Evolutionary conservation across 306 rosid species (phyloP), one percentile per base, ranked within the genome.

Genomic region (Prosopis cineraria): DNA sequence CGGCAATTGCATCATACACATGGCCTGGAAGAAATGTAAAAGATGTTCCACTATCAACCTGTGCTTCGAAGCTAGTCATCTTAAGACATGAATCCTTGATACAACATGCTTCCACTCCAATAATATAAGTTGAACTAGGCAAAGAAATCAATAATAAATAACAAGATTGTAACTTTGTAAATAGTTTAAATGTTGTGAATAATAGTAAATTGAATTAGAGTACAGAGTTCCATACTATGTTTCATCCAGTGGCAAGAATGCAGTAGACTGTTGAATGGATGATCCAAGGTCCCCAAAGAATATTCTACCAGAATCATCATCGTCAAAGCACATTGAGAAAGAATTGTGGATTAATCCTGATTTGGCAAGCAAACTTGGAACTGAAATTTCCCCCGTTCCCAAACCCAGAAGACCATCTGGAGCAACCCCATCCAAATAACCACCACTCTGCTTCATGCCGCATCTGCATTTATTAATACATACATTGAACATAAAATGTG

Each of bases 401-500:
- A 95, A 83, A 75, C 98, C 98, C 79, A 95, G 29, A 75, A 95
- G 84, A 77, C 98, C 98, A 88, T 95, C 97, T 4, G 98, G 98
- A 68, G 98, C 98, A 45, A 89, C 82, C 45, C 98, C 97, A 75
- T 93, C 91, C 85, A 95, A 86, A 79, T 90, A 94, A 76, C 90
- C 89, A 68, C 98, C 98, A 83, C 97, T 92, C 84, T 95, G 98
- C 81, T 87, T 91, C 98, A 89, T 95, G 76, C 98, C 98, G 81
- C 98, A 95, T 58, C 98, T 95, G 88, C 45, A 81, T 79, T 63
- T 27, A 68, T 65, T 64, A 74, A 85, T 68, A 36, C 37, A n/a
- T 39, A 85, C 22, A 50, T 67, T 59, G 82, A 39, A 40, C 16
- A 70, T 66, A n/a, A 74, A 60, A 31, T 59, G 22, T 8, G 36